Evolutionary conservation across 2,329 filamentous ascomycete genomes (phyloP).

Genomic region (Pseudogymnoascus sp.): DNA sequence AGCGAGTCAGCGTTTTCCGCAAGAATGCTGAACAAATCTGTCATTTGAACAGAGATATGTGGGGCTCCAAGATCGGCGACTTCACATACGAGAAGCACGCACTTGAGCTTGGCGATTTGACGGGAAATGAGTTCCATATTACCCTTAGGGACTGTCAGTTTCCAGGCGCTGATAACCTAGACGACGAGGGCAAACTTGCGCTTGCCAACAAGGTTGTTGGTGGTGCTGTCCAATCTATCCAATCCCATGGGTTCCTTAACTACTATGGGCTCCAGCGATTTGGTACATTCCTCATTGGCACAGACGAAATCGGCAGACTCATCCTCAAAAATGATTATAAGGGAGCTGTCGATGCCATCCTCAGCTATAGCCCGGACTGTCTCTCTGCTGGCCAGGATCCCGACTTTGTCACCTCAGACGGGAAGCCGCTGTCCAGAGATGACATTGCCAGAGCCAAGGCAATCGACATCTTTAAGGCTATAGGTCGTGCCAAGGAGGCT

Average conservation of each 20-base stretch:
- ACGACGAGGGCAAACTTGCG: conserved; percentile 41
- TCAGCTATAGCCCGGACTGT: conserved; percentile 61
- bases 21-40: conserved; percentile 56
- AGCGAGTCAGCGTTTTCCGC: conserved; percentile 54
- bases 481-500: conserved; percentile 50
- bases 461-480: conserved; percentile 64
- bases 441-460: conserved; percentile 73
- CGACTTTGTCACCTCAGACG: conserved; percentile 31
- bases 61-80: conserved; percentile 63
- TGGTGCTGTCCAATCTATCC: conserved; percentile 57
- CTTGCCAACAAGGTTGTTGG: conserved; percentile 43
- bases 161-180: conserved; percentile 33
- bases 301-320: conserved; percentile 74
- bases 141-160: conserved; percentile 80
- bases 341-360: conserved; percentile 68
- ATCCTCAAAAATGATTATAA: conserved; percentile 77
- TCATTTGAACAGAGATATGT: conserved; percentile 52
- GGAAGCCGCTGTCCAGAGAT: conserved; percentile 56
- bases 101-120: conserved; percentile 74
- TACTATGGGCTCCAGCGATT: conserved; percentile 98
- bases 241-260: conserved; percentile 79
- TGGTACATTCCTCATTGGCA: conserved; percentile 78
- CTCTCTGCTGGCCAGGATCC: conserved; percentile 46
- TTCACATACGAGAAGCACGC: conserved; percentile 67
- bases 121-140: conserved; percentile 88